These are phyloP conservation scores for Holtermanniella nyarrowii DNA, from an alignment of 768 basidiomycete genomes.

Conservation along the genomic window DNA sequence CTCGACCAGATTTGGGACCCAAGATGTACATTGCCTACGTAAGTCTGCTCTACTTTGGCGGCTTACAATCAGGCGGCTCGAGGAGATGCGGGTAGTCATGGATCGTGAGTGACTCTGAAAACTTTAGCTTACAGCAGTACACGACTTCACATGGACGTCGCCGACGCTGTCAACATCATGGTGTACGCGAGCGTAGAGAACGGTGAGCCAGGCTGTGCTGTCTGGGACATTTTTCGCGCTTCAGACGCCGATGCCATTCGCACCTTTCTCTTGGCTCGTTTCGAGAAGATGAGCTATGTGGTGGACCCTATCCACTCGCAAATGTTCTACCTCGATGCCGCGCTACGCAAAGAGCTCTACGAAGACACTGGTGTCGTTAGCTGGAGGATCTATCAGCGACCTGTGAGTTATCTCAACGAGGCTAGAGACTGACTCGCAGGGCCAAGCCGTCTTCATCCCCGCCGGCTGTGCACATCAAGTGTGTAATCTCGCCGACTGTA, in stretches of 20 bases:
- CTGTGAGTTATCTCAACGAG: constrained; percentile 43
- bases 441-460: constrained; percentile 90
- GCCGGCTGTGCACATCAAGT: constrained; percentile 61
- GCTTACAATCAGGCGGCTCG: constrained; percentile 47
- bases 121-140: constrained; percentile 43
- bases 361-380: constrained; percentile 62
- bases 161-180: constrained; percentile 85
- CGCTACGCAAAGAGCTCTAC: constrained; percentile 57
- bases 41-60: constrained; percentile 4
- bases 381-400: constrained; percentile 75
- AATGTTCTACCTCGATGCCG: constrained; percentile 68
- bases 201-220: constrained; percentile 58
- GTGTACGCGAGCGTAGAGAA: constrained; percentile 60
- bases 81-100: constrained; percentile 59
- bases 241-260: constrained; percentile 72
- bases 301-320: constrained; percentile 86
- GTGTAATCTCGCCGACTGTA: constrained; percentile 83
- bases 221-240: constrained; percentile 82
- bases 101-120: constrained; percentile 45
- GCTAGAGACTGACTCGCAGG: constrained; percentile 13
- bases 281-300: constrained; percentile 29
- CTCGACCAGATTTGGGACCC: constrained; percentile 51
- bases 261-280: constrained; percentile 58
- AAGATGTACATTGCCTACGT: constrained; percentile 86
- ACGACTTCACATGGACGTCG: constrained; percentile 87